Evolutionary conservation across 2,329 filamentous ascomycete species (phyloP).

Genomic region (Microsporum audouinii): DNA sequence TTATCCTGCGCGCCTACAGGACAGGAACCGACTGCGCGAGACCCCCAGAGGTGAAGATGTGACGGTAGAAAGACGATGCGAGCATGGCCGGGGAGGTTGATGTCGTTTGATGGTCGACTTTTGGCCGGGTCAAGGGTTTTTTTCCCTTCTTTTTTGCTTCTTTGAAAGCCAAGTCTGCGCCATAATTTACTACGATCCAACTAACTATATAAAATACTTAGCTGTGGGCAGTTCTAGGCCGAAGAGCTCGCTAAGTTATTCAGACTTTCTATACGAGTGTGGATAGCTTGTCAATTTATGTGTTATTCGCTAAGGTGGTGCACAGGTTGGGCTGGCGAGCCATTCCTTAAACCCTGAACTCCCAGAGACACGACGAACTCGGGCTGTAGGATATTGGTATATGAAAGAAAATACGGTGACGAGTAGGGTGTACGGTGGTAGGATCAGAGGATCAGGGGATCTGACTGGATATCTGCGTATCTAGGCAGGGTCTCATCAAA

Average conservation of each 20-base stretch:
- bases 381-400: no score
- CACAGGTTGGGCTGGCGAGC: no score
- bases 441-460: no score
- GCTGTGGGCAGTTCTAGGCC: not conserved
- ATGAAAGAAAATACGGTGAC: no score
- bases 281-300: not conserved
- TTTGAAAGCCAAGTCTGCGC: not conserved
- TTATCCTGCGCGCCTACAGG: constrained; percentile 14
- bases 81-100: constrained; percentile 1
- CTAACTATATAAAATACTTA: not conserved
- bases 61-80: not conserved
- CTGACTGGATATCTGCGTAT: not conserved
- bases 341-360: no score
- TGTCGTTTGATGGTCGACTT: not conserved
- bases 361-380: no score
- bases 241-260: no score
- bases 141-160: not conserved
- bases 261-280: not conserved
- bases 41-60: constrained; percentile 24
- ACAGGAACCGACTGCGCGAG: constrained; percentile 24
- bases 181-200: not conserved
- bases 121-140: not conserved
- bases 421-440: no score
- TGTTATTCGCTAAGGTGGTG: not conserved
- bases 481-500: not conserved